Base-by-base conservation (phyloP, 768 basidiomycete genomes). In the Floccularia luteovirens region DNA sequence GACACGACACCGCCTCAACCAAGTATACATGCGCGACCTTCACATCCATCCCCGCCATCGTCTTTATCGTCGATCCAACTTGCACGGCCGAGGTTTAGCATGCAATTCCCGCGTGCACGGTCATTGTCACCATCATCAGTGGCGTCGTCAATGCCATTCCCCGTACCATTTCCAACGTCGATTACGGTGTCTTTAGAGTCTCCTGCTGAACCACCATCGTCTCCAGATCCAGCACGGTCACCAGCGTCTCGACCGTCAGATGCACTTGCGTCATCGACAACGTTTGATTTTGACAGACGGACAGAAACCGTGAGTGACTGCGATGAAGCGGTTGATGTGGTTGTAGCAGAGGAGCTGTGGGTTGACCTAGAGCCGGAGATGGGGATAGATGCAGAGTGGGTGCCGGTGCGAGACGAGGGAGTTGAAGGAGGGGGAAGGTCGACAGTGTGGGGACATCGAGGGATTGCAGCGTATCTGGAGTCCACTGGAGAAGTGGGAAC, bases 401-500 rank as follows among this genome's bases (percentile, higher is more conserved):
- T 21, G 41, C 60, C 48, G 22, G 70, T 8, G 27, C 10, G 14
- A 28, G 27, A 28, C 27, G 27, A 14, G 10, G 27, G 14, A 28
- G 27, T 8, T 8, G 27, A 28, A 19, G 38, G 21, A 11, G 38
- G 20, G 2, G 11, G 8, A 10, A 17, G 69, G 4, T 79, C 80
- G 24, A 81, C 81, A 1, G 79, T 81, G 22, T 86, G 83, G 83
- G 66, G 67, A 12, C 74, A 77, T 24, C 64, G 64, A 2, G 70
- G 69, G 10, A 73, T 81, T 16, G 72, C 75, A 4, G 70, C 74
- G 20, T 84, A 83, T 56, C 65, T 84, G 20, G 52, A 61, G 27
- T 14, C 14, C 8, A 8, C 10, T 14, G 27, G 8, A 28, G 8
- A 14, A 14, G 10, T 28, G 10, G 27, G 27, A 28, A 14, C 27